A percentile compares a stretch with the other conserved stretches of the same genome.
Evolutionary conservation across 257 asterid species (phyloP).

Genomic region (Buddleja alternifolia): DNA sequence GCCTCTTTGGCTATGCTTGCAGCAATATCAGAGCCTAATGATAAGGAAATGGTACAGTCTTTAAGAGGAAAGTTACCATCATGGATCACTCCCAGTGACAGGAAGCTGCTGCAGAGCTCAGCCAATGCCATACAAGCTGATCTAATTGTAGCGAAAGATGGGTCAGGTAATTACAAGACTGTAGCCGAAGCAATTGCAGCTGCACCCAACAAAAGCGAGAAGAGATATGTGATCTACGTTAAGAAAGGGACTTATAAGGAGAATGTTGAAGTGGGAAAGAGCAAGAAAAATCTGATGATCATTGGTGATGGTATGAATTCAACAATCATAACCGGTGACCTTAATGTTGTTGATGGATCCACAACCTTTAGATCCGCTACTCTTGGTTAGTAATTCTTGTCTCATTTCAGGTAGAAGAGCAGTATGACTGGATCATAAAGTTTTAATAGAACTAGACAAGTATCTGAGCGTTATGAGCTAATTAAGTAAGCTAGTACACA

Average conservation of each 20-base stretch:
- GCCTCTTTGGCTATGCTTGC: constrained; percentile 46
- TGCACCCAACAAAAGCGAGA: constrained; percentile 40
- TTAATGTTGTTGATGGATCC: constrained; percentile 49
- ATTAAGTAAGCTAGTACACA: too few species aligned
- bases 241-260: constrained; percentile 57
- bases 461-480: too few species aligned
- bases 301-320: constrained; percentile 59
- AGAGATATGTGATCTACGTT: constrained; percentile 47
- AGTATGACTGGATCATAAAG: neutral
- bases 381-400: constrained; percentile 41
- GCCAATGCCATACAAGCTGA: constrained; percentile 36
- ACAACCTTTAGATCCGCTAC: constrained; percentile 61
- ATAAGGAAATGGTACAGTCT: neutral
- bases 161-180: constrained; percentile 46
- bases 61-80: constrained; percentile 33
- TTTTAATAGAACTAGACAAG: too few species aligned
- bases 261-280: constrained; percentile 46
- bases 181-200: constrained; percentile 54
- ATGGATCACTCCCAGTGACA: constrained; percentile 46
- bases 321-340: constrained; percentile 50
- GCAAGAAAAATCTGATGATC: constrained; percentile 53
- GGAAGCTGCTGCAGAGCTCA: constrained; percentile 38
- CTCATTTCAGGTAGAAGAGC: too few species aligned
- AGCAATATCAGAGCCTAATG: neutral
- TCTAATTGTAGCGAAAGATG: constrained; percentile 51